Evolutionary conservation across 495 filamentous ascomycete species (phyloP).

Genomic region (Hyaloscypha finlandica): DNA sequence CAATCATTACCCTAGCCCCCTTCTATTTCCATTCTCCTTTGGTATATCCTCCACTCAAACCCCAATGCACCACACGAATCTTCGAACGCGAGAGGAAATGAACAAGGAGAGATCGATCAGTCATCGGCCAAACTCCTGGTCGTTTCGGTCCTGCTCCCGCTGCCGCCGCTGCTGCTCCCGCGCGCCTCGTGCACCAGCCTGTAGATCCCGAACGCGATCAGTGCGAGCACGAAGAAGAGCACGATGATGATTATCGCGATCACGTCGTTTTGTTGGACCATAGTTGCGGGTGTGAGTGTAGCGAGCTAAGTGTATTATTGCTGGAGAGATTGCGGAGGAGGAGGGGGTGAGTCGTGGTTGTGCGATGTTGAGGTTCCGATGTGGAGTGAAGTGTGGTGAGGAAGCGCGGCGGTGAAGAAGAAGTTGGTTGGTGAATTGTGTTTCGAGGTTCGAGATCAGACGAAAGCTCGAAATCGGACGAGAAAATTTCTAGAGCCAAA

Average conservation of each 20-base stretch:
- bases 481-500: not conserved
- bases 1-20: not conserved
- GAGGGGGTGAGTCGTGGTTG: too few relatives aligned
- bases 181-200: constrained; percentile 52
- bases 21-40: not conserved
- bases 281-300: constrained; percentile 11
- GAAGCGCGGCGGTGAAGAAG: not conserved
- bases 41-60: not conserved
- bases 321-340: too few relatives aligned
- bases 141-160: constrained; percentile 11
- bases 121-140: constrained; percentile 31
- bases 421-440: not conserved
- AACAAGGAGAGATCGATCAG: not conserved
- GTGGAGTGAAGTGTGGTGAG: not conserved
- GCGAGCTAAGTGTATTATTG: too few relatives aligned
- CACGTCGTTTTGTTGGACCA: constrained; percentile 71
- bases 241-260: constrained; percentile 83
- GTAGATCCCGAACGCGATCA: constrained; percentile 71
- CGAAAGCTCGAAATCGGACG: not conserved
- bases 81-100: not conserved
- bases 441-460: not conserved
- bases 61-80: not conserved
- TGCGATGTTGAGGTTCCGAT: too few relatives aligned
- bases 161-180: constrained; percentile 35
- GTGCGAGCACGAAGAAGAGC: constrained; percentile 70